Evolutionary conservation across 2,329 filamentous ascomycete species (phyloP).

Genomic region (Xylariaceae sp.): DNA sequence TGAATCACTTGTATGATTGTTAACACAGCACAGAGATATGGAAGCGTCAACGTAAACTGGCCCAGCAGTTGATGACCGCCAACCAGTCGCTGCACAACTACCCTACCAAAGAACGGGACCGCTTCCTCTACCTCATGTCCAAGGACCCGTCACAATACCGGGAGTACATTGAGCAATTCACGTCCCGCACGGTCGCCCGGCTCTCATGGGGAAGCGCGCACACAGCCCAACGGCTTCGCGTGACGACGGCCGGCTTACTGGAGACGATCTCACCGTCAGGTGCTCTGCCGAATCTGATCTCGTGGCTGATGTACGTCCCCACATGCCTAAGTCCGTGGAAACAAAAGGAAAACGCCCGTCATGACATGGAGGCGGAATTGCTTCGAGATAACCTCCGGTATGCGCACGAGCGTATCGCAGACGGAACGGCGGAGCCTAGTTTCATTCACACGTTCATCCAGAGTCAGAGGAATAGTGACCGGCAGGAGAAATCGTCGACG

Average conservation of each 20-base stretch:
- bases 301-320: slow-evolving; percentile 37
- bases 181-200: slow-evolving; percentile 40
- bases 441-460: slow-evolving; percentile 40
- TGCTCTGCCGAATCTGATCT: slow-evolving; percentile 38
- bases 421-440: slow-evolving; percentile 34
- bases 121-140: slow-evolving; percentile 39
- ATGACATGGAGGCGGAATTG: slow-evolving; percentile 36
- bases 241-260: slow-evolving; percentile 42
- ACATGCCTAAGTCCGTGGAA: slow-evolving; percentile 40
- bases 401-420: slow-evolving; percentile 32
- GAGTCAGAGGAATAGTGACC: slow-evolving; percentile 8
- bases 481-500: slow-evolving; percentile 17
- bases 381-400: slow-evolving; percentile 35
- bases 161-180: slow-evolving; percentile 44
- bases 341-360: slow-evolving; percentile 37
- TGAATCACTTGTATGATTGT: no score
- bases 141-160: slow-evolving; percentile 38
- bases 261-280: slow-evolving; percentile 42
- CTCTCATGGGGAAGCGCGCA: slow-evolving; percentile 42
- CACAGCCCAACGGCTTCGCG: slow-evolving; percentile 36
- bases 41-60: slow-evolving; percentile 44
- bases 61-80: slow-evolving; percentile 39
- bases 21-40: slow-evolving; percentile 35
- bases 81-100: slow-evolving; percentile 38
- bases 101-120: slow-evolving; percentile 40